Percentiles rank a stretch among this genome's conserved stretches.
phyloP scores from a whole-genome alignment of 208 protist species.

The Blastocrithidia nonstop region DNA sequence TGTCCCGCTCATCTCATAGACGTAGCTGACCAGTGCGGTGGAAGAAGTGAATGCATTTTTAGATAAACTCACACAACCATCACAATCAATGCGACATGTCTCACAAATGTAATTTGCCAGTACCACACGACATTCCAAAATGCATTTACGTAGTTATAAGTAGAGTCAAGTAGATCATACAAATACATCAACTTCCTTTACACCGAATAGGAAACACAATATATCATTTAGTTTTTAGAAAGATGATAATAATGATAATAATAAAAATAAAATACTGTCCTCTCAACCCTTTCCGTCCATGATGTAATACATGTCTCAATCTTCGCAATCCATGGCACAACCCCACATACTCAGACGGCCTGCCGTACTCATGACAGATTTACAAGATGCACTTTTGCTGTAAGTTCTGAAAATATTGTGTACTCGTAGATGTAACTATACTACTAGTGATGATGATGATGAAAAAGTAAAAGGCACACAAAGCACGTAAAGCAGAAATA shows the following conservation, averaged over 20 bases:
- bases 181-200: background rate
- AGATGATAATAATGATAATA: background rate
- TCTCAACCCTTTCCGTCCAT: no score
- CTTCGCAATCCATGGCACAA: background rate
- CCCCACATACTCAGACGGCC: background rate
- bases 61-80: background rate
- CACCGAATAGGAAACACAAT: background rate
- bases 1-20: background rate
- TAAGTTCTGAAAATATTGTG: background rate
- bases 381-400: background rate
- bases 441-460: background rate
- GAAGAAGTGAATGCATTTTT: background rate
- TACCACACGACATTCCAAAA: background rate
- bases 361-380: background rate
- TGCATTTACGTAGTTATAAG: background rate
- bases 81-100: background rate
- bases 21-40: background rate
- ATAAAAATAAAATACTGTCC: background rate
- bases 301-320: background rate
- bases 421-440: background rate
- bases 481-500: no score
- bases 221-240: background rate
- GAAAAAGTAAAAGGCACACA: no score
- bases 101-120: background rate
- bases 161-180: background rate